These are phyloP conservation scores for Helicocarpus griseus DNA, from an alignment of 2,329 filamentous ascomycete genomes.

Conservation along the genomic window DNA sequence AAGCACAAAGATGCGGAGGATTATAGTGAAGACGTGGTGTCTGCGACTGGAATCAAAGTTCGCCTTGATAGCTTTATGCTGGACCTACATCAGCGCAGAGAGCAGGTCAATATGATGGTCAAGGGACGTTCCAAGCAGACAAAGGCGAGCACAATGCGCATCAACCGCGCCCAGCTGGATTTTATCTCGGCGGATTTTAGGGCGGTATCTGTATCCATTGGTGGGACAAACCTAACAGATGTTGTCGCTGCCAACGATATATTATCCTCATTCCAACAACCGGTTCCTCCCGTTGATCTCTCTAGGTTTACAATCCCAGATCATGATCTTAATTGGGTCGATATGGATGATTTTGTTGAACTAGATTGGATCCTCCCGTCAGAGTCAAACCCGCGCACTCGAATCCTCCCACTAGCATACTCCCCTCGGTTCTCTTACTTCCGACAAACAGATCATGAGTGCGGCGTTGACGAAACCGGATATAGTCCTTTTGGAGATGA, in stretches of 20 bases:
- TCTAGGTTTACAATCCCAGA: conserved; percentile 93
- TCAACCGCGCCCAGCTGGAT: conserved; percentile 89
- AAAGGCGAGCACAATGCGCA: conserved; percentile 85
- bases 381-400: conserved; percentile 82
- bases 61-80: conserved; percentile 95
- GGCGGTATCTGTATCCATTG: conserved; percentile 84
- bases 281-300: conserved; percentile 48
- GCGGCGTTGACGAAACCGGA: conserved; percentile 63
- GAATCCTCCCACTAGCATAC: conserved; percentile 84
- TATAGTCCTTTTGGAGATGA: conserved; percentile 89
- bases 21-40: conserved; percentile 65
- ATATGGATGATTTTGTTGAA: conserved; percentile 99
- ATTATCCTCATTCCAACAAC: conserved; percentile 46
- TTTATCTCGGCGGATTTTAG: conserved; percentile 84
- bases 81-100: conserved; percentile 85
- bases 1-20: conserved; percentile 96
- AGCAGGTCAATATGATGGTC: conserved; percentile 77
- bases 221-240: conserved; percentile 67
- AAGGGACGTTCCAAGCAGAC: conserved; percentile 66
- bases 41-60: conserved; percentile 92
- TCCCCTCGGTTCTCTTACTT: conserved; percentile 97
- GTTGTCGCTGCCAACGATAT: conserved; percentile 55
- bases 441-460: conserved; percentile 84
- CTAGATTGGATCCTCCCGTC: conserved; percentile 91
- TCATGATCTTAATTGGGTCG: conserved; percentile 91